Conservation (phyloP, 2,329 filamentous ascomycete species). For the Byssochlamys sp. region DNA sequence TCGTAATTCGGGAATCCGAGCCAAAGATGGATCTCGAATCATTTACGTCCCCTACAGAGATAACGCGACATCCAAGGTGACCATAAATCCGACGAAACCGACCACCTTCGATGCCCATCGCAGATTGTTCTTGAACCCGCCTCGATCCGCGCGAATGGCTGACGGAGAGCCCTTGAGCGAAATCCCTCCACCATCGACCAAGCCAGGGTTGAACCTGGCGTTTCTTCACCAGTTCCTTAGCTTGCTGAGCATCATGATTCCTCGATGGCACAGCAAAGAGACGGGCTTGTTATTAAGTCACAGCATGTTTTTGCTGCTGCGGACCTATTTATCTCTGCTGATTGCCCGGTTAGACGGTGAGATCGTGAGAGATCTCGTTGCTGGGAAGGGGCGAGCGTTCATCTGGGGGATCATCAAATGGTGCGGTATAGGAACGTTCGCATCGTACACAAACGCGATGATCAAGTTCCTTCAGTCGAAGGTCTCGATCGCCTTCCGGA, state of each 20-base stretch:
- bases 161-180: slow-evolving; percentile 51
- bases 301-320: slow-evolving; percentile 75
- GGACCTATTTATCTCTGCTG: slow-evolving; percentile 87
- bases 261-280: slow-evolving; percentile 90
- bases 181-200: slow-evolving; percentile 80
- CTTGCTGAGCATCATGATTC: slow-evolving; percentile 94
- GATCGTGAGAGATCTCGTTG: slow-evolving; percentile 92
- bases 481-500: slow-evolving; percentile 95
- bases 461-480: slow-evolving; percentile 98
- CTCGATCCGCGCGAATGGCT: slow-evolving; percentile 66
- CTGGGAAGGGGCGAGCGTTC: slow-evolving; percentile 80
- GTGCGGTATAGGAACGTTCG: slow-evolving; percentile 85
- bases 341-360: slow-evolving; percentile 90
- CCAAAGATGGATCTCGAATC: slow-evolving; percentile 87
- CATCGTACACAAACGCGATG: slow-evolving; percentile 96
- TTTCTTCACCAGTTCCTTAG: slow-evolving; percentile 96
- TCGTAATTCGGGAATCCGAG: slow-evolving; percentile 82
- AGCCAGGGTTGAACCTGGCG: slow-evolving; percentile 86
- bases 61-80: slow-evolving; percentile 67
- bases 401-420: slow-evolving; percentile 85
- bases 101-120: slow-evolving; percentile 95
- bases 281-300: slow-evolving; percentile 83
- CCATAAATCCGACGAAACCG: slow-evolving; percentile 78
- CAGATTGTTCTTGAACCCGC: slow-evolving; percentile 82
- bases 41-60: slow-evolving; percentile 92